Evolutionary conservation across 1,139 yeast species (phyloP).

Genomic region (Yamadazyma aaseri): DNA sequence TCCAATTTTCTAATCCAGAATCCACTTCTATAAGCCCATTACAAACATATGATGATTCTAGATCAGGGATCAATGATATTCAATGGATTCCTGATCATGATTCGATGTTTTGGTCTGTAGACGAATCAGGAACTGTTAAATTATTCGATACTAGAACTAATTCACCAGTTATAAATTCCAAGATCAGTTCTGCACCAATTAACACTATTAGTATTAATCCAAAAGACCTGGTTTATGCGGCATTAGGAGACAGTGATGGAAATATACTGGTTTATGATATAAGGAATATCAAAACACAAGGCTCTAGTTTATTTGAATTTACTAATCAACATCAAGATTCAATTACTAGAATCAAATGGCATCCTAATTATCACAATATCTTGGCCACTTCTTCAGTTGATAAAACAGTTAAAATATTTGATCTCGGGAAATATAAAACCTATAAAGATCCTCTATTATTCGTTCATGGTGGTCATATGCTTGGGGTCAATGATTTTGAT

Average conservation of each 20-base stretch:
- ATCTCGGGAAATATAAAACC: conserved; percentile 43
- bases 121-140: conserved; percentile 51
- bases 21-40: conserved; percentile 6
- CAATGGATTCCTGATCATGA: conserved; percentile 63
- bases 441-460: conserved; percentile 50
- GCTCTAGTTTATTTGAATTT: conserved; percentile 15
- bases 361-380: conserved; percentile 57
- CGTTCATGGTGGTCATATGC: conserved; percentile 87
- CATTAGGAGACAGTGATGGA: conserved; percentile 73
- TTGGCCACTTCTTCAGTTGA: conserved; percentile 77
- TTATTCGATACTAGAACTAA: conserved; percentile 49
- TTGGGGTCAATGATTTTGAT: conserved; percentile 79
- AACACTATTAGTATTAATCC: conserved; percentile 69
- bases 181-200: conserved; percentile 47
- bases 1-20: conserved; percentile 15
- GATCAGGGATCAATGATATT: conserved; percentile 56
- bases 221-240: conserved; percentile 49
- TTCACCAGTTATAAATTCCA: conserved; percentile 19
- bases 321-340: conserved; percentile 54
- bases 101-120: conserved; percentile 53
- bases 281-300: conserved; percentile 36
- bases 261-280: conserved; percentile 66
- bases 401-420: conserved; percentile 69
- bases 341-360: conserved; percentile 77
- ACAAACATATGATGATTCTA: conserved; percentile 13